Evolutionary conservation across 305 asterid species (phyloP), one percentile per base, ranked within the genome.

Genomic region (Coffea humblotiana): DNA sequence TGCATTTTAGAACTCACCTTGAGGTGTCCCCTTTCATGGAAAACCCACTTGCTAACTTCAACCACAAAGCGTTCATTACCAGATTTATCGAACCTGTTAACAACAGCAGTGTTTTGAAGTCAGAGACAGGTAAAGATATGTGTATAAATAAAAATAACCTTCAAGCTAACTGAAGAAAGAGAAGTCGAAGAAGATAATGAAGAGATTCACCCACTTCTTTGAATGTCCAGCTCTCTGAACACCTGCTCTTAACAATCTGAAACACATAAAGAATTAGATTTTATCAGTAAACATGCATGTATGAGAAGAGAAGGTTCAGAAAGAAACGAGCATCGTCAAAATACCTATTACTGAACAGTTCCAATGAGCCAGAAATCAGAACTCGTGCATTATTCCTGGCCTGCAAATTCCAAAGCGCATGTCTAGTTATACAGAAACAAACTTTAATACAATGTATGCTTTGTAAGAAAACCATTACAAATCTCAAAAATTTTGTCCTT

Each of bases 1-100:
- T 14, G 43, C 52, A 65, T 48, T 60, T 77, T 64, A 58, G 72
- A 72, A 68, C 61, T 52, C 83, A 92, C 98, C 98, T 92, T 93
- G 76, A 93, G 90, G 90, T 93, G 97, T 63, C 98, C 97, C 76
- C 96, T 90, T 86, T 91, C 97, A 75, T 93, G 98, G 91, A 93
- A 93, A 80, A 93, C 78, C 97, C 97, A 92, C 87, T 90, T 90
- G 91, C 96, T 80, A 81, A 88, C 81, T 88, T 92, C 97, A 74
- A 88, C 83, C 48, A 86, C 83, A 79, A 93, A 93, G 82, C 88
- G 93, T 80, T 93, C 93, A n/a, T 93, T 93, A 64, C 97, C 97
- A 80, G 92, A 93, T 88, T 88, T 92, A 70, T 69, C 91, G 66
- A 88, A 84, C 83, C 98, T 93, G 90, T 77, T 64, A 0, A 49